phyloP scores from a whole-genome alignment of 768 basidiomycete genomes.

The Kwoniella dejecticola region DNA sequence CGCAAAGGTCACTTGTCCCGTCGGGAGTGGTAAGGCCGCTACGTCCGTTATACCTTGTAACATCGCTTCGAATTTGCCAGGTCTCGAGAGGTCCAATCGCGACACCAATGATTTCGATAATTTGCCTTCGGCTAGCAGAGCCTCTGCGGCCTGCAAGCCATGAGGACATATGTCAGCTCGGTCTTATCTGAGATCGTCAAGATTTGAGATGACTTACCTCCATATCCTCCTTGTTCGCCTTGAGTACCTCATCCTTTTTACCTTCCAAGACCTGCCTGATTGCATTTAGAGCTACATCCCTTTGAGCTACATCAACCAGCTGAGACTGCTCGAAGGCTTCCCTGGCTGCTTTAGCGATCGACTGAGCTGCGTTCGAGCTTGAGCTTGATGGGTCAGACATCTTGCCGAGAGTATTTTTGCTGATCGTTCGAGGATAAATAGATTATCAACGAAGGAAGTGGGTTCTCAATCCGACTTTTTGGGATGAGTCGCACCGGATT shows the following conservation, averaged over 20 bases:
- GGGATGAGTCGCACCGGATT: too few species aligned
- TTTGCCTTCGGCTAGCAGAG: slow-evolving; percentile 76
- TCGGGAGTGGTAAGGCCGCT: slow-evolving; percentile 80
- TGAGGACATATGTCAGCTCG: neutral
- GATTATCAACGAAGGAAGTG: neutral
- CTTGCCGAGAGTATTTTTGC: neutral
- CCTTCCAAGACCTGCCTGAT: slow-evolving; percentile 70
- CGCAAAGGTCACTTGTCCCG: slow-evolving; percentile 82
- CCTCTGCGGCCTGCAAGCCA: slow-evolving; percentile 67
- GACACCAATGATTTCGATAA: slow-evolving; percentile 83
- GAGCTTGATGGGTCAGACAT: slow-evolving; percentile 24
- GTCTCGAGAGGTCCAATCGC: slow-evolving; percentile 71
- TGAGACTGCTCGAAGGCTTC: slow-evolving; percentile 84
- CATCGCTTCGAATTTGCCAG: slow-evolving; percentile 93
- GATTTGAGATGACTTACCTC: slow-evolving; percentile 59
- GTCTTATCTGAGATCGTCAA: too few species aligned
- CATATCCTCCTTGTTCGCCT: slow-evolving; percentile 79
- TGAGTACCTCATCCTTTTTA: slow-evolving; percentile 69
- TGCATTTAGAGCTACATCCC: slow-evolving; percentile 69
- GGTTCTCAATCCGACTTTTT: neutral
- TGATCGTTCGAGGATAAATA: neutral
- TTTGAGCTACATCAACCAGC: slow-evolving; percentile 68
- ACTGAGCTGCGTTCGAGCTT: slow-evolving; percentile 48
- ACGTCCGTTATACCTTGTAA: slow-evolving; percentile 86
- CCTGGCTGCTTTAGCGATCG: slow-evolving; percentile 77